phyloP scores from a whole-genome alignment of 2,329 filamentous ascomycete genomes.

The Akanthomyces uredinophilus region DNA sequence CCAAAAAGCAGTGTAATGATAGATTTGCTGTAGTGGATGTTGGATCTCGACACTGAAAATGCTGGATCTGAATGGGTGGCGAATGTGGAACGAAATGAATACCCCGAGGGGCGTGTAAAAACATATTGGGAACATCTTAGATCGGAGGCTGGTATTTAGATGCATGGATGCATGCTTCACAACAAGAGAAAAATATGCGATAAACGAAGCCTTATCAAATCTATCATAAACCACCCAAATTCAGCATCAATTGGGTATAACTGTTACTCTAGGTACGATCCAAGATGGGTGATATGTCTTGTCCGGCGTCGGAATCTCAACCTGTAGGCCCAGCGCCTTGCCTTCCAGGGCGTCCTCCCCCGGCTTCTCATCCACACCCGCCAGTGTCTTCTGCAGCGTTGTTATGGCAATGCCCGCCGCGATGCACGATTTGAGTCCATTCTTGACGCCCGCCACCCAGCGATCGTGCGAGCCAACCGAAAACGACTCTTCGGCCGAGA shows the following conservation, averaged over 20 bases:
- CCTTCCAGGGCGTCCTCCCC: constrained; percentile 4
- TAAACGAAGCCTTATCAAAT: too few species aligned
- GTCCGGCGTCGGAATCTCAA: constrained; percentile 47
- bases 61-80: background rate
- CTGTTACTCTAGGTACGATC: constrained; percentile 50
- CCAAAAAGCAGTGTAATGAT: background rate
- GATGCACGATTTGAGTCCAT: constrained; percentile 65
- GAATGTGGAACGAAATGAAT: background rate
- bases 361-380: background rate
- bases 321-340: constrained; percentile 35
- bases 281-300: constrained; percentile 60
- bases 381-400: constrained; percentile 51
- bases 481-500: constrained; percentile 49
- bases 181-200: background rate
- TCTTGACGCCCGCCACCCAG: constrained; percentile 57
- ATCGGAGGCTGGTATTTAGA: background rate
- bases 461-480: constrained; percentile 52
- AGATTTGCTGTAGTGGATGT: background rate
- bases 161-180: background rate
- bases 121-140: constrained; percentile 1
- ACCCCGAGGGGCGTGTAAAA: background rate
- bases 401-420: constrained; percentile 61
- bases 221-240: background rate
- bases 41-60: background rate
- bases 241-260: constrained; percentile 16